A percentile compares a stretch with the other conserved stretches of the same genome.
phyloP scores from a whole-genome alignment of 768 basidiomycete genomes.

The Boletus sp. region DNA sequence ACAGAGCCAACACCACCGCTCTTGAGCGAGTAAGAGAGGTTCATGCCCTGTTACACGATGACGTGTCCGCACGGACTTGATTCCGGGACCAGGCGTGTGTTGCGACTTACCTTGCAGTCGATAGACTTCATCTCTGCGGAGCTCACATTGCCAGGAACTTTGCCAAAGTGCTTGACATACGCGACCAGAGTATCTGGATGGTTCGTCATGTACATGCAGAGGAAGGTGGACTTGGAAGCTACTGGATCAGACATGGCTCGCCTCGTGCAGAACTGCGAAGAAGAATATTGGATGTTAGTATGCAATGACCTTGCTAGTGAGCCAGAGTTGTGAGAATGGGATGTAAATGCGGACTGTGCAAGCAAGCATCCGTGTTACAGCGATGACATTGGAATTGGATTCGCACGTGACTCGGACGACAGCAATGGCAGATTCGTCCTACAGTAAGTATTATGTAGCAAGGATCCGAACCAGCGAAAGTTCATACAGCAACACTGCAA shows the following conservation, averaged over 20 bases:
- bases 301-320: neutral
- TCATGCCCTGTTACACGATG: slow-evolving; percentile 54
- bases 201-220: slow-evolving; percentile 81
- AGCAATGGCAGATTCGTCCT: too few relatives aligned
- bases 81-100: neutral
- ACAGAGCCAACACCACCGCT: slow-evolving; percentile 44
- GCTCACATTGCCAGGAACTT: slow-evolving; percentile 49
- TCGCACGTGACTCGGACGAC: neutral
- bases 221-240: slow-evolving; percentile 68
- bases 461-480: too few relatives aligned
- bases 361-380: neutral
- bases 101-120: slow-evolving; percentile 52
- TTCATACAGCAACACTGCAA: too few relatives aligned
- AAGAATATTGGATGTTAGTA: neutral
- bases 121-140: slow-evolving; percentile 73
- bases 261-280: neutral
- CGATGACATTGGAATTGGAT: neutral
- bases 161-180: slow-evolving; percentile 75
- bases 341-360: neutral
- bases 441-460: too few relatives aligned
- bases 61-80: neutral
- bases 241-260: slow-evolving; percentile 63
- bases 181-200: slow-evolving; percentile 84
- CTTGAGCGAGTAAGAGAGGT: slow-evolving; percentile 58
- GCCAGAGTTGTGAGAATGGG: neutral